Base-by-base conservation (phyloP, 179 eudicot species). In the Beta corolliflora region DNA sequence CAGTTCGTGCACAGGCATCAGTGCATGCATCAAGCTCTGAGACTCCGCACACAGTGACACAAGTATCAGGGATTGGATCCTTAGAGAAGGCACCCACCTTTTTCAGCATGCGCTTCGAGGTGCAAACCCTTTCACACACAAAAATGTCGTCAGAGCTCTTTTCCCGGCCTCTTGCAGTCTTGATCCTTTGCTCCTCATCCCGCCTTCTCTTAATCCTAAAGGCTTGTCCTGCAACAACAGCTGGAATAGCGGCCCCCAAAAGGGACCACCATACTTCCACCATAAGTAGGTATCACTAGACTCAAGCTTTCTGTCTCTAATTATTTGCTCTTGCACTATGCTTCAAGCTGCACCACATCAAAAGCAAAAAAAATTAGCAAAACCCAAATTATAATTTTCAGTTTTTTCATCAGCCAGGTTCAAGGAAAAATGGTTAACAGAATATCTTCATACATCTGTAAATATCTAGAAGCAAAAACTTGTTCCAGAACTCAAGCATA, bases 241-340 rank as follows among this genome's bases (percentile, higher is more conserved):
- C 93, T 0, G 97, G 97, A 58, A 93, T 86, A 14, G 91, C 97
- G 41, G 97, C 97, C 78, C 94, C 97, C 67, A 94, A 31, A 8
- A 93, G 86, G 72, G 96, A 87, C 95, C 95, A 93, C 97, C 93
- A 94, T 48, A 82, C 91, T 73, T 94, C 98, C 45, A 94, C 98
- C 98, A 94, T 94, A 41, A 36, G 41, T 36, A 36, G 36, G 52
- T 78, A 15, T 8, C 10, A 9, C 12, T 59, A 19, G 12, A 31
- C 41, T 52, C 13, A 15, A 8, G 31, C 7, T 54, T 13, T 78
- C 5, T 54, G 55, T 52, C 10, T 11, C 12, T 19, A n/a, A 31
- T 19, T 59, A 23, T 63, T 23, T 46, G 54, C 29, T 53, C 18
- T 19, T 44, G 60, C 21, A 50, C 29, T 65, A 36, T 2, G 64